phyloP scores from a whole-genome alignment of 768 basidiomycete species.

The Leucocoprinus leucothites region DNA sequence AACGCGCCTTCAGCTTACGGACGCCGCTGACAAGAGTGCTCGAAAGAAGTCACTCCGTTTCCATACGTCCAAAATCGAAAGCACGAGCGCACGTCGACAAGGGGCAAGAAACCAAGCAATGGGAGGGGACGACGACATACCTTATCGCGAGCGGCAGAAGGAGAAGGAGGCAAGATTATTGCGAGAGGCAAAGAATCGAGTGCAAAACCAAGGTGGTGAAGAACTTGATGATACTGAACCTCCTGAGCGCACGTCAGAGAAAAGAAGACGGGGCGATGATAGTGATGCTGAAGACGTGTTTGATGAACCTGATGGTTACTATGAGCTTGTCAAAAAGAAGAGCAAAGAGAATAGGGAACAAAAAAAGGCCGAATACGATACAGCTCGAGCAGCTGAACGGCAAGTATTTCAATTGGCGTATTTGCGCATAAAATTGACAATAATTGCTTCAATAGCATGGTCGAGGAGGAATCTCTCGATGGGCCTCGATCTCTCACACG shows the following conservation, averaged over 20 bases:
- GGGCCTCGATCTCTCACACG: constrained; percentile 90
- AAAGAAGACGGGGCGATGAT: constrained; percentile 32
- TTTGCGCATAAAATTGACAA: constrained; percentile 13
- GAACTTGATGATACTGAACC: constrained; percentile 59
- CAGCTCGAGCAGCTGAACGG: constrained; percentile 51
- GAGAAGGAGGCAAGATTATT: constrained; percentile 54
- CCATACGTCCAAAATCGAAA: constrained; percentile 90
- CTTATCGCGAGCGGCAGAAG: constrained; percentile 75
- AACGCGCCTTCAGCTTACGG: constrained; percentile 60
- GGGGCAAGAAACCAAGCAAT: constrained; percentile 66
- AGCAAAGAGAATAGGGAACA: constrained; percentile 69
- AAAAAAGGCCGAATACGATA: constrained; percentile 83
- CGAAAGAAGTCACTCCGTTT: constrained; percentile 84
- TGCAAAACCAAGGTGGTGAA: constrained; percentile 53
- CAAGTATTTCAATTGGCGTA: constrained; percentile 27
- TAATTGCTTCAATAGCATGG: constrained; percentile 5
- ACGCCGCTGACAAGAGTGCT: constrained; percentile 80
- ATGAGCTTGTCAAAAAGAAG: constrained; percentile 80
- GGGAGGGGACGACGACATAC: constrained; percentile 95
- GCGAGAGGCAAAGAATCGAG: constrained; percentile 48
- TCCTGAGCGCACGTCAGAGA: constrained; percentile 35
- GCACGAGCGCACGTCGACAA: constrained; percentile 69
- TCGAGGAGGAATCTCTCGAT: constrained; percentile 28
- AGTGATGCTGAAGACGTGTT: constrained; percentile 39
- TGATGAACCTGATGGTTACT: constrained; percentile 73